phyloP scores from a whole-genome alignment of 2,329 filamentous ascomycete genomes.

The Aspergillus sp. region DNA sequence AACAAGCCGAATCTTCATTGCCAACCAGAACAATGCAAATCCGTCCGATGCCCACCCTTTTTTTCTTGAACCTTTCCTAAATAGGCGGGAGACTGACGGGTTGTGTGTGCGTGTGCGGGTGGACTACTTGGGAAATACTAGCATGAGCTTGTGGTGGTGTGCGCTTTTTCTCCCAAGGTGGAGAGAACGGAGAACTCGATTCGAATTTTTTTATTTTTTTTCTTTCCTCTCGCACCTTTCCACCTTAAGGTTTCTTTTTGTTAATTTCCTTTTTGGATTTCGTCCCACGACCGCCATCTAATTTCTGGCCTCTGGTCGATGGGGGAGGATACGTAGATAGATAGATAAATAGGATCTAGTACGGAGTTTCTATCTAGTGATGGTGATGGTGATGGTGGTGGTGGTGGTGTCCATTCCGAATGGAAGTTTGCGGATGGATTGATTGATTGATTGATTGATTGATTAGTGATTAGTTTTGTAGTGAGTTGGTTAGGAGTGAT shows the following conservation, averaged over 20 bases:
- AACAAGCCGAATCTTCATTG: slow-evolving; percentile 13
- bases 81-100: neutral
- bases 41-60: slow-evolving; percentile 17
- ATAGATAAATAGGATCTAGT: neutral
- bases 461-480: neutral
- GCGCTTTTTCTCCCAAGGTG: neutral
- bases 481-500: slow-evolving; percentile 5
- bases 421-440: too few relatives aligned
- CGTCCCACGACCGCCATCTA: too few relatives aligned
- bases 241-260: neutral
- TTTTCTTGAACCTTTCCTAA: neutral
- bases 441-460: neutral
- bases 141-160: neutral
- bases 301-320: too few relatives aligned
- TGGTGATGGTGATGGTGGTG: neutral
- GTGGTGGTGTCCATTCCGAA: neutral
- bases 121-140: neutral
- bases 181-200: neutral
- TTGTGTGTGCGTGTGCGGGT: neutral
- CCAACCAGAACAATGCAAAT: slow-evolving; percentile 19
- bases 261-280: too few relatives aligned
- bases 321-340: neutral
- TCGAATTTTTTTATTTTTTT: neutral
- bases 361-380: neutral
- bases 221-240: neutral